These are phyloP conservation scores for Stephania yunnanensis DNA, from an alignment of 164 flowering plant genomes.

Conservation along the genomic window DNA sequence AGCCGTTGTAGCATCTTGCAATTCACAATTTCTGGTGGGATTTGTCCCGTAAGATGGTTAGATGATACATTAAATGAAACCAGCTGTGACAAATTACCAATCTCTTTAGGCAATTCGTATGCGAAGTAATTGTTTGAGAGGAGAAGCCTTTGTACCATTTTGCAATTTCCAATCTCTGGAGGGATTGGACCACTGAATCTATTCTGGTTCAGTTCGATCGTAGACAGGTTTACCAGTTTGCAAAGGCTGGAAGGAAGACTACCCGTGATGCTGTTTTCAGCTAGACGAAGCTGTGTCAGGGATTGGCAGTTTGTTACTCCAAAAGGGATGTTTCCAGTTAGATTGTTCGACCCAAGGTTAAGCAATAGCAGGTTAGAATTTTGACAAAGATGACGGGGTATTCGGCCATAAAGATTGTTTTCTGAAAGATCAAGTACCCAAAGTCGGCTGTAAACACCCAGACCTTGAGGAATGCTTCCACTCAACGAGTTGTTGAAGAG, in stretches of 20 bases:
- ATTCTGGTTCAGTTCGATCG: constrained; percentile 69
- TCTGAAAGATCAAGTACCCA: constrained; percentile 86
- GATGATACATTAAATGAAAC: constrained; percentile 87
- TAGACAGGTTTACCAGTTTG: constrained; percentile 61
- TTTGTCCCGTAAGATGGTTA: constrained; percentile 56
- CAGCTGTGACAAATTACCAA: constrained; percentile 56
- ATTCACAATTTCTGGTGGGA: constrained; percentile 57
- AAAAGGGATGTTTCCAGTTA: constrained; percentile 69
- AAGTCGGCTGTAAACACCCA: constrained; percentile 66
- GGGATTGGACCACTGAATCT: constrained; percentile 75
- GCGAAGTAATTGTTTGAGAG: constrained; percentile 61
- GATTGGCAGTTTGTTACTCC: constrained; percentile 59
- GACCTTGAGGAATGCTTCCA: constrained; percentile 72
- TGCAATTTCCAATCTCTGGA: constrained; percentile 58
- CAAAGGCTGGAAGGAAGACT: constrained; percentile 71
- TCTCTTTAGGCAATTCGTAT: constrained; percentile 67
- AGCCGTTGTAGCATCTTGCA: constrained; percentile 87
- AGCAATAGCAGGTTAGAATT: constrained; percentile 56
- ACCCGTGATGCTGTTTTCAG: constrained; percentile 63
- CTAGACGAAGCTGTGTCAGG: constrained; percentile 63
- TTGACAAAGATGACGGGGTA: constrained; percentile 67
- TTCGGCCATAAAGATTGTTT: constrained; percentile 60
- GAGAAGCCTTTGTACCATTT: constrained; percentile 67
- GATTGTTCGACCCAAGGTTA: constrained; percentile 61
- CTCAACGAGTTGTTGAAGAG: constrained; percentile 65